Conservation (phyloP, 495 filamentous ascomycete genomes). For the Staphylotrichum tortipilum region DNA sequence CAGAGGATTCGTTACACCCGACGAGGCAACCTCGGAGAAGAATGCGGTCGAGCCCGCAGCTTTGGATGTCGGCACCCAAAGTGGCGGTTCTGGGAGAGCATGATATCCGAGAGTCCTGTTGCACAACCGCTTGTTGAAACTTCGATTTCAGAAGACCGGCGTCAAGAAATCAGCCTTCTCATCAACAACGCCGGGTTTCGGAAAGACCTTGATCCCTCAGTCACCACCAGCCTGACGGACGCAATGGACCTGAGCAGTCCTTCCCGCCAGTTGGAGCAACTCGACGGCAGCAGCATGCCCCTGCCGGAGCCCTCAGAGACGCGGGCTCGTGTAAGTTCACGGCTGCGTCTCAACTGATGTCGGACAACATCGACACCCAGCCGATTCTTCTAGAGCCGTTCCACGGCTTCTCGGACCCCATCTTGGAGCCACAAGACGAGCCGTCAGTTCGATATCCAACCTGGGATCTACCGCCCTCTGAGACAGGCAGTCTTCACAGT, state of each 20-base stretch:
- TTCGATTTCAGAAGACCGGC: slow-evolving; percentile 18
- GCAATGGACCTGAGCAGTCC: slow-evolving; percentile 21
- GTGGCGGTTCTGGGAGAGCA: no score
- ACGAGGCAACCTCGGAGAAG: not conserved
- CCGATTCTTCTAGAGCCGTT: slow-evolving; percentile 21
- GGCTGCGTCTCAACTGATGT: not conserved
- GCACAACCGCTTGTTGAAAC: not conserved
- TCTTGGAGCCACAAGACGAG: slow-evolving; percentile 1
- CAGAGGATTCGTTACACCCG: not conserved
- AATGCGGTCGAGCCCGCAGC: not conserved
- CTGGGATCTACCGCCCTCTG: slow-evolving; percentile 17
- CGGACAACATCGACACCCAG: slow-evolving; percentile 17
- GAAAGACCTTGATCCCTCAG: slow-evolving; percentile 16
- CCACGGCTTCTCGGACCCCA: slow-evolving; percentile 20
- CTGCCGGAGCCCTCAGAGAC: not conserved
- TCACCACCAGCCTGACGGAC: not conserved
- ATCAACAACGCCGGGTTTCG: slow-evolving; percentile 21
- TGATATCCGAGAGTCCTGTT: slow-evolving; percentile 12
- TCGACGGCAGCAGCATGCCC: slow-evolving; percentile 7
- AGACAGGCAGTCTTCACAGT: slow-evolving; percentile 27
- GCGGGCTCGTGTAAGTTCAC: not conserved
- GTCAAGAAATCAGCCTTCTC: slow-evolving; percentile 16
- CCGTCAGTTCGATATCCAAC: slow-evolving; percentile 10
- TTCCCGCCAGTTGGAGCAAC: slow-evolving; percentile 21
- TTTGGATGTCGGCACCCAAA: not conserved